These are phyloP conservation scores for Zygoascus biomembranicola DNA, from an alignment of 805 yeast genomes.

Conservation along the genomic window DNA sequence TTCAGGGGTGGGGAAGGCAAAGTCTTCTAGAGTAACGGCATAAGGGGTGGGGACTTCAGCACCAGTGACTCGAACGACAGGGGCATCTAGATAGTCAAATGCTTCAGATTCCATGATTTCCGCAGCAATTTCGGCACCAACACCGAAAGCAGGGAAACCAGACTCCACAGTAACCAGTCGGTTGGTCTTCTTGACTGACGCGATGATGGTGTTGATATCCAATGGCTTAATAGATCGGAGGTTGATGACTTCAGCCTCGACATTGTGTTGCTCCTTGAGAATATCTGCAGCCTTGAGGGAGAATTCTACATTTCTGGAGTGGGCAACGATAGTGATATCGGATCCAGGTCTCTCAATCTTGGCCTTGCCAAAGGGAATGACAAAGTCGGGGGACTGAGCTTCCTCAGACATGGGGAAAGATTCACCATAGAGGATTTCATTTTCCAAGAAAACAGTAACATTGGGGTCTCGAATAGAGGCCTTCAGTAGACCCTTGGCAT, in stretches of 20 bases:
- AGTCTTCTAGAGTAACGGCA: slow-evolving; percentile 90
- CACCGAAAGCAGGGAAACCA: slow-evolving; percentile 97
- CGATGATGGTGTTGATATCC: slow-evolving; percentile 78
- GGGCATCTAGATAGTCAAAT: slow-evolving; percentile 96
- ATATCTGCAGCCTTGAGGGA: slow-evolving; percentile 85
- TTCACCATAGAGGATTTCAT: slow-evolving; percentile 92
- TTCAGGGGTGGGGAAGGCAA: slow-evolving; percentile 97
- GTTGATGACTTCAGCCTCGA: slow-evolving; percentile 88
- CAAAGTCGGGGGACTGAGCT: slow-evolving; percentile 78
- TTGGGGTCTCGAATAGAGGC: slow-evolving; percentile 98
- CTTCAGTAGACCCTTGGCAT: slow-evolving; percentile 89
- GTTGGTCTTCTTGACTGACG: slow-evolving; percentile 91
- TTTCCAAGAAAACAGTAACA: slow-evolving; percentile 93
- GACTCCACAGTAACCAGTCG: slow-evolving; percentile 95
- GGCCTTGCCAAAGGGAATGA: slow-evolving; percentile 91
- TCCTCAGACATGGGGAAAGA: slow-evolving; percentile 84
- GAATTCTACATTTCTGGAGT: slow-evolving; percentile 83
- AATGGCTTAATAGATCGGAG: slow-evolving; percentile 95
- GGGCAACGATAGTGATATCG: slow-evolving; percentile 83
- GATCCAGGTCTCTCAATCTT: slow-evolving; percentile 90
- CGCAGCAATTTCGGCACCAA: slow-evolving; percentile 96
- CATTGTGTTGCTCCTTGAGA: slow-evolving; percentile 76
- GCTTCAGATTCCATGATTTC: slow-evolving; percentile 98
- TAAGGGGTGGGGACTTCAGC: slow-evolving; percentile 99
- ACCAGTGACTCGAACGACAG: slow-evolving; percentile 97